These are phyloP conservation scores for Exobasidium cylindrosporum DNA, from an alignment of 1,284 basidiomycete genomes.

Conservation along the genomic window DNA sequence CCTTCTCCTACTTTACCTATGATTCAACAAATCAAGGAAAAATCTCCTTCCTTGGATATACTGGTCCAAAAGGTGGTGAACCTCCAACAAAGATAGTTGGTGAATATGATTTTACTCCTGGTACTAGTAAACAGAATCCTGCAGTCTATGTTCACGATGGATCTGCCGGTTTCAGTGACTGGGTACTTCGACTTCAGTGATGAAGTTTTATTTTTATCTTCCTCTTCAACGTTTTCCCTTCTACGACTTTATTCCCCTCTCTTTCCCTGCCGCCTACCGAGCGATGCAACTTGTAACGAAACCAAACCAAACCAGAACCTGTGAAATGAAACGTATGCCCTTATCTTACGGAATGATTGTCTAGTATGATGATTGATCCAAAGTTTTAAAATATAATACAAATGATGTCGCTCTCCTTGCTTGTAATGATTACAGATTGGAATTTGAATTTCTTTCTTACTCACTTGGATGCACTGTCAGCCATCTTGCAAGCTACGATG, in stretches of 20 bases:
- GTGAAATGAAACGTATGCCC: neutral
- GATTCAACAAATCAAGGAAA: neutral
- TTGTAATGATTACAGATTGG: too few species aligned
- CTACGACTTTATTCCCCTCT: too few species aligned
- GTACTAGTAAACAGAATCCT: neutral
- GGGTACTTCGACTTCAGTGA: constrained; percentile 7
- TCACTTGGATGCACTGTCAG: constrained; percentile 7
- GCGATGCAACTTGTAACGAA: neutral
- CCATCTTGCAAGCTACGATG: constrained; percentile 48
- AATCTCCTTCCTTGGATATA: constrained; percentile 4
- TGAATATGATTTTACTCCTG: constrained; percentile 6
- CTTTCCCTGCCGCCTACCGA: too few species aligned
- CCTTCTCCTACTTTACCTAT: constrained; percentile 12
- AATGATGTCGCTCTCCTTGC: too few species aligned
- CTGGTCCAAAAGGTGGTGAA: constrained; percentile 6
- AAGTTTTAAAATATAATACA: neutral
- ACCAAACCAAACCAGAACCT: neutral
- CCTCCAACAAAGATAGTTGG: neutral
- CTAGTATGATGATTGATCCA: neutral
- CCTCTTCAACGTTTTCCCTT: too few species aligned
- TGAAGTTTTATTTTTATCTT: too few species aligned
- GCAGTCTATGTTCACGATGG: constrained; percentile 6
- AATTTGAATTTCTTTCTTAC: too few species aligned
- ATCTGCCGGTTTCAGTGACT: neutral
- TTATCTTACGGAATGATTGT: neutral